phyloP scores from a whole-genome alignment of 2,329 filamentous ascomycete genomes.

The Zarea fungicola region DNA sequence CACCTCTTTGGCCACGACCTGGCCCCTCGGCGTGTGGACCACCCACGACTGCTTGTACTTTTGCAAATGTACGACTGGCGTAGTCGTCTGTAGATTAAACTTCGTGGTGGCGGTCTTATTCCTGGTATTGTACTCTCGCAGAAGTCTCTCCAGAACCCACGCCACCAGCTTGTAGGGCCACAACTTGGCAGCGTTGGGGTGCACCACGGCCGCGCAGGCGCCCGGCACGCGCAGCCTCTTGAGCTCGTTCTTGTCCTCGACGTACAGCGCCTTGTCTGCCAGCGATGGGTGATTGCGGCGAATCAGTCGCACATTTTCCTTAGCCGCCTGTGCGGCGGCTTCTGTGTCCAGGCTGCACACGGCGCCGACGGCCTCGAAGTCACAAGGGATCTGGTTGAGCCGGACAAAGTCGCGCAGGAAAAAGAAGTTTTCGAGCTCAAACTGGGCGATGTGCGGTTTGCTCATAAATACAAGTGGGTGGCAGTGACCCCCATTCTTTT shows the following conservation, averaged over 20 bases:
- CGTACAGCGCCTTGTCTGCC: constrained; percentile 39
- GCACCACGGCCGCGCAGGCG: constrained; percentile 60
- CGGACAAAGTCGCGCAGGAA: constrained; percentile 54
- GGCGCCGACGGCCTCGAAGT: constrained; percentile 59
- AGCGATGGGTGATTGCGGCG: constrained; percentile 51
- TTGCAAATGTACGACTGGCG: constrained; percentile 53
- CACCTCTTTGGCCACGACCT: constrained; percentile 55
- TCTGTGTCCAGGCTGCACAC: constrained; percentile 59
- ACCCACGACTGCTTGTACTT: constrained; percentile 43
- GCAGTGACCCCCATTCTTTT: constrained; percentile 66
- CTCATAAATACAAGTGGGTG: constrained; percentile 64
- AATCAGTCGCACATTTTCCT: constrained; percentile 46
- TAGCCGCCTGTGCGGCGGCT: constrained; percentile 48
- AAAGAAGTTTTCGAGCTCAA: constrained; percentile 66
- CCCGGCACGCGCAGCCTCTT: constrained; percentile 48
- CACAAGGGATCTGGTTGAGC: constrained; percentile 57
- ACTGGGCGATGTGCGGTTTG: constrained; percentile 57
- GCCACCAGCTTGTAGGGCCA: constrained; percentile 85
- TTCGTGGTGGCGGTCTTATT: constrained; percentile 8
- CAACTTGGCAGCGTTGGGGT: constrained; percentile 59
- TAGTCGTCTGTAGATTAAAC: constrained; percentile 72
- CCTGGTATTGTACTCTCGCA: constrained; percentile 31
- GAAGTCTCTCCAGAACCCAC: constrained; percentile 60
- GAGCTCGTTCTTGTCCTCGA: constrained; percentile 36
- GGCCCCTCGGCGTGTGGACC: constrained; percentile 64